These are phyloP conservation scores for Cryptosporidium felis DNA, from an alignment of 169 alveolate genomes.

Conservation along the genomic window DNA sequence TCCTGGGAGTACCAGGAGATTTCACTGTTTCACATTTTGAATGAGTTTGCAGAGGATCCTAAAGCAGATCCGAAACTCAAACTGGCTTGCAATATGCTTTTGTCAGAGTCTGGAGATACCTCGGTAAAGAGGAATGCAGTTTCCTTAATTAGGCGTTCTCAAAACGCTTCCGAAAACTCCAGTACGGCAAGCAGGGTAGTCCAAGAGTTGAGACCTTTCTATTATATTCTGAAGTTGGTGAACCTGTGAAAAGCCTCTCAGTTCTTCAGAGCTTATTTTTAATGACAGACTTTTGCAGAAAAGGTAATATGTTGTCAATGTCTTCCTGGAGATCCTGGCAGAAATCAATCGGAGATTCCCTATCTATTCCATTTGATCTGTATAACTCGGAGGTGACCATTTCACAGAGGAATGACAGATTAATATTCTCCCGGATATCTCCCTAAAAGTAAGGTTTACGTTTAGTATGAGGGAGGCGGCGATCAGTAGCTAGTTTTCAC, in stretches of 20 bases:
- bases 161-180: neutral
- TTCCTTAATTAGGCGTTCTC: neutral
- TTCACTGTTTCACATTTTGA: slow-evolving; percentile 1
- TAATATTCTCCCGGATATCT: neutral
- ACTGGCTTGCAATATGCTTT: slow-evolving; percentile 23
- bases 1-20: slow-evolving; percentile 40
- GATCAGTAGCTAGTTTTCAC: too few relatives aligned
- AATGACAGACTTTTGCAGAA: slow-evolving; percentile 14
- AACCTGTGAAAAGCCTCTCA: neutral
- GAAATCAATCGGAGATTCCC: slow-evolving; percentile 35
- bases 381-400: slow-evolving; percentile 13
- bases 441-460: neutral
- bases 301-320: slow-evolving; percentile 35
- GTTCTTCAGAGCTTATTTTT: neutral
- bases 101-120: slow-evolving; percentile 35
- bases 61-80: neutral
- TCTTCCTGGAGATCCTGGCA: slow-evolving; percentile 7
- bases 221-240: slow-evolving; percentile 19
- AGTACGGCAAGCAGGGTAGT: neutral
- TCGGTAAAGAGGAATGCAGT: slow-evolving; percentile 20
- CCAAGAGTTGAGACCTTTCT: slow-evolving; percentile 33
- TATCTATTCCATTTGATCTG: slow-evolving; percentile 38
- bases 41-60: neutral
- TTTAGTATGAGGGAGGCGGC: too few relatives aligned
- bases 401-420: slow-evolving; percentile 7